These are phyloP conservation scores for Elsinoe australis DNA, from an alignment of 2,329 filamentous ascomycete species.

Conservation along the genomic window DNA sequence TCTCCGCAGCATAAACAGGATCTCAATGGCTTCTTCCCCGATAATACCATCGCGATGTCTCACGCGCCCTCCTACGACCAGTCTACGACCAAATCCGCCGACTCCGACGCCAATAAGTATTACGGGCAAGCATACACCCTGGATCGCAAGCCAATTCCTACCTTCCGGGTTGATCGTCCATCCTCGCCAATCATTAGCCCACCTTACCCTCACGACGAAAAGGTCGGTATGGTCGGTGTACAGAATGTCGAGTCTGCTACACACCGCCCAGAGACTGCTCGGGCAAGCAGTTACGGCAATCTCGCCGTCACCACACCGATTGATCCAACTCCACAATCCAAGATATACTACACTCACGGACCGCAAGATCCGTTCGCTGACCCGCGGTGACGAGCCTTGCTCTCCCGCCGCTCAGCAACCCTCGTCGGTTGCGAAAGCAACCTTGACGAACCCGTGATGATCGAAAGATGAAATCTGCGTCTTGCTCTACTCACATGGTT, in stretches of 20 bases:
- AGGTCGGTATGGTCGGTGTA: constrained; percentile 37
- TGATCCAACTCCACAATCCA: constrained; percentile 29
- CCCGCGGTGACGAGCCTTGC: constrained; percentile 33
- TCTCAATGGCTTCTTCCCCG: constrained; percentile 21
- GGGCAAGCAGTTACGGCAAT: constrained; percentile 40
- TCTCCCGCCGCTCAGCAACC: constrained; percentile 23
- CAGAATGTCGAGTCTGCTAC: constrained; percentile 37
- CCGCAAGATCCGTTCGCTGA: constrained; percentile 36
- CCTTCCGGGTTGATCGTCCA: constrained; percentile 31
- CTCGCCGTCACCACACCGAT: constrained; percentile 38
- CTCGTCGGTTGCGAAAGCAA: constrained; percentile 1
- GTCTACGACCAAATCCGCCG: constrained; percentile 30
- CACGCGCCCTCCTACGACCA: constrained; percentile 35
- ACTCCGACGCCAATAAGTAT: constrained; percentile 38
- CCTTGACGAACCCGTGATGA: constrained; percentile 4
- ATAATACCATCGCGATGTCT: constrained; percentile 15
- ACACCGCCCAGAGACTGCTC: constrained; percentile 37
- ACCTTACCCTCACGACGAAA: constrained; percentile 31
- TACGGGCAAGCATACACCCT: constrained; percentile 41
- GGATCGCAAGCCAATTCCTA: constrained; percentile 38
- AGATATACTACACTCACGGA: constrained; percentile 26
- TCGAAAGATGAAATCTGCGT: constrained; percentile 12
- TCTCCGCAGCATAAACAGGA: constrained; percentile 21
- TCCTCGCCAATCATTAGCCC: constrained; percentile 27
- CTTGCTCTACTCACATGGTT: constrained; percentile 15